Percentiles rank a stretch among this genome's conserved stretches.
These are phyloP conservation scores for Jasminum sambac DNA, from an alignment of 257 asterid species.

Conservation along the genomic window DNA sequence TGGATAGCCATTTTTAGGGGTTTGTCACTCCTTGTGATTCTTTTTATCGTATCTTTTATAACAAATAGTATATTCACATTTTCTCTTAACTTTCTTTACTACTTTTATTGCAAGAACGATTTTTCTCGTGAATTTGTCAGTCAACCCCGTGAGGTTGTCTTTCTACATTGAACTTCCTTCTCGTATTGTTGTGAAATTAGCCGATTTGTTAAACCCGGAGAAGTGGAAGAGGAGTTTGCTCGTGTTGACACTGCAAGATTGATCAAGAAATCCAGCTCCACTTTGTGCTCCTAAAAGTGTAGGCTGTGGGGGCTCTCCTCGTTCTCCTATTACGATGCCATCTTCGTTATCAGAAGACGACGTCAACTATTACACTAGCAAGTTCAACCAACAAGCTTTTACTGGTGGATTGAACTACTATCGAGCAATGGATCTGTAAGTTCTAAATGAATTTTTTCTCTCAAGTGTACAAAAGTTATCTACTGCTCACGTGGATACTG, in stretches of 20 bases:
- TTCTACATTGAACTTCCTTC: background rate
- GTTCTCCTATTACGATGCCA: conserved; percentile 58
- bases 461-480: no score
- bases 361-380: conserved; percentile 57
- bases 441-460: conserved; percentile 3
- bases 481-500: no score
- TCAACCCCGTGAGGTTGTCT: no score
- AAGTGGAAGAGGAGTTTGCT: conserved; percentile 73
- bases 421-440: conserved; percentile 89
- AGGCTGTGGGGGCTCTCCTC: conserved; percentile 68
- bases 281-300: conserved; percentile 53
- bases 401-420: conserved; percentile 93
- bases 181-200: conserved; percentile 5
- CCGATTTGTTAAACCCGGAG: conserved; percentile 54
- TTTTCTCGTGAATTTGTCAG: no score
- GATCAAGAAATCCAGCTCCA: conserved; percentile 57
- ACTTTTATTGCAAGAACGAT: no score
- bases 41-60: no score
- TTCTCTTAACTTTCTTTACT: no score
- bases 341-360: conserved; percentile 91
- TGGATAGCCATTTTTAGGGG: no score
- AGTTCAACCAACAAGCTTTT: conserved; percentile 69
- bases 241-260: conserved; percentile 52
- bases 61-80: no score
- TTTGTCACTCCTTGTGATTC: no score